A percentile compares a stretch with the other conserved stretches of the same genome.
phyloP scores from a whole-genome alignment of 257 asterid genomes.

The Cinchona pubescens region DNA sequence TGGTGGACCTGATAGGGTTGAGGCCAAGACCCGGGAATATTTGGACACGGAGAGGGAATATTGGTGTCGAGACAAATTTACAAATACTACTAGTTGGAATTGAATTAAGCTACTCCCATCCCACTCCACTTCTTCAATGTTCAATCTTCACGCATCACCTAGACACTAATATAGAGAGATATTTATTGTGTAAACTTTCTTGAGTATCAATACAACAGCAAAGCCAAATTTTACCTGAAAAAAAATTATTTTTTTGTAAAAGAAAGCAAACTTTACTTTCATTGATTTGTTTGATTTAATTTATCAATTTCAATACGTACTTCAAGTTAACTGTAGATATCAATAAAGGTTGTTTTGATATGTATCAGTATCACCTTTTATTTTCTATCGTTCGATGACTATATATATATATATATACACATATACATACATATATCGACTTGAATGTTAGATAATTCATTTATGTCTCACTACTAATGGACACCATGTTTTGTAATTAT shows the following conservation, averaged over 20 bases:
- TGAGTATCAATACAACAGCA: too few species aligned
- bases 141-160: not conserved
- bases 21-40: constrained; percentile 43
- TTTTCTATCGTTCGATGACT: too few species aligned
- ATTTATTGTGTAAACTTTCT: too few species aligned
- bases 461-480: too few species aligned
- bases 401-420: too few species aligned
- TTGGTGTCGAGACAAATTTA: constrained; percentile 35
- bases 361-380: not conserved
- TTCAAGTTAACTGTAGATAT: not conserved
- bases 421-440: too few species aligned
- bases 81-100: constrained; percentile 19
- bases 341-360: not conserved
- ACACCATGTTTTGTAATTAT: not conserved
- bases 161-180: too few species aligned
- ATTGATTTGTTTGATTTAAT: not conserved
- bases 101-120: constrained; percentile 20
- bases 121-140: constrained; percentile 16
- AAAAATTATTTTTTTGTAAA: too few species aligned
- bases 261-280: not conserved
- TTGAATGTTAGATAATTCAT: not conserved
- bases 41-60: constrained; percentile 83
- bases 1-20: constrained; percentile 9
- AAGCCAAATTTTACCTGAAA: too few species aligned
- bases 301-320: not conserved